These are phyloP conservation scores for Chlamydomonas reinhardtii DNA, from an alignment of 163 green algal species.

Conservation along the genomic window DNA sequence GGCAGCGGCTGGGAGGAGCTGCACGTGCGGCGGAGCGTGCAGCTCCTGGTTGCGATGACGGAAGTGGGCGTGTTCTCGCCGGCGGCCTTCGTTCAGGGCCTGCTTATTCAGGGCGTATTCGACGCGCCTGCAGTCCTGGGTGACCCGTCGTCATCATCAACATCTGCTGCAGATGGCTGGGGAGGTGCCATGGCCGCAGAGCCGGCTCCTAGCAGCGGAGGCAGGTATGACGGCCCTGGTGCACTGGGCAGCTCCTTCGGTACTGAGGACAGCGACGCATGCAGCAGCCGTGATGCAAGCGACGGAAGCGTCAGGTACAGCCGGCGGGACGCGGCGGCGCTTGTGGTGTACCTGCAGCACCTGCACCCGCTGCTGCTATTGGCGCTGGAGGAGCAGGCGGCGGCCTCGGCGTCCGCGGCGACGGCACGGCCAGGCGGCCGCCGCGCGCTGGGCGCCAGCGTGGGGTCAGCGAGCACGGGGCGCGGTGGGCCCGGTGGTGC, in stretches of 20 bases:
- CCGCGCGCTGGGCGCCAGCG: slow-evolving; percentile 2
- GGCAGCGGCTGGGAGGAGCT: slow-evolving; percentile 15
- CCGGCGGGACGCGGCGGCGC: background rate
- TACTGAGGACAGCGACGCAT: background rate
- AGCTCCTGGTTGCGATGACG: slow-evolving; percentile 25
- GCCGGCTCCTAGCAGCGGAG: too few relatives aligned
- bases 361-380: slow-evolving; percentile 21
- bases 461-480: background rate
- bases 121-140: background rate
- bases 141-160: background rate
- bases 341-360: slow-evolving; percentile 35
- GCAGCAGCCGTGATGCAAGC: background rate
- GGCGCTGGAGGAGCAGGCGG: slow-evolving; percentile 20
- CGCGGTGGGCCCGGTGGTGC: background rate
- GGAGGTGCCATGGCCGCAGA: too few relatives aligned
- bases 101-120: slow-evolving; percentile 35
- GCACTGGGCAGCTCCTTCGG: too few relatives aligned
- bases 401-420: background rate
- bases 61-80: slow-evolving; percentile 37
- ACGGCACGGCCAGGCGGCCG: slow-evolving; percentile 7
- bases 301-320: background rate
- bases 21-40: slow-evolving; percentile 25
- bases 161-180: background rate
- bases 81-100: background rate
- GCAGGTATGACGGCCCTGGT: too few relatives aligned